phyloP scores from a whole-genome alignment of 345 rosid species.

The Gynandropsis gynandra region DNA sequence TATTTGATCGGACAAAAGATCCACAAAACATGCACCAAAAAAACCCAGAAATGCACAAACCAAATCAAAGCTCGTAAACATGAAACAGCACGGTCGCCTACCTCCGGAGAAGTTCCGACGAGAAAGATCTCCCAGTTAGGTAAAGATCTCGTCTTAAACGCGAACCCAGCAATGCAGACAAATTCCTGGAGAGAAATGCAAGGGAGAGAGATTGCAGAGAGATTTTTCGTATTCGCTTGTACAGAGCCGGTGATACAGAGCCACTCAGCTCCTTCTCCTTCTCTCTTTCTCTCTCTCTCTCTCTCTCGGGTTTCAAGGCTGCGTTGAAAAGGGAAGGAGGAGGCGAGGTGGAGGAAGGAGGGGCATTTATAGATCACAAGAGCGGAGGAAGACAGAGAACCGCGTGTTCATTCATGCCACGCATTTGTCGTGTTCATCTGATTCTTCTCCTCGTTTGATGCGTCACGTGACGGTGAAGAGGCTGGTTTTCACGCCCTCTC shows the following conservation, averaged over 20 bases:
- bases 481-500: slow-evolving; percentile 6
- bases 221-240: slow-evolving; percentile 1
- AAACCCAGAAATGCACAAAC: neutral
- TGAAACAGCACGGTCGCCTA: neutral
- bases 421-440: slow-evolving; percentile 15
- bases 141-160: slow-evolving; percentile 19
- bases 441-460: slow-evolving; percentile 15
- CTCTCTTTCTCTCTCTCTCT: slow-evolving; percentile 13
- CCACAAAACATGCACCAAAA: no score
- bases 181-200: neutral
- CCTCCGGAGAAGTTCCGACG: neutral
- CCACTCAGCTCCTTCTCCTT: slow-evolving; percentile 22
- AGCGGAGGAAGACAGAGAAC: slow-evolving; percentile 14
- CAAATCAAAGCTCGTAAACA: no score
- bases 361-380: slow-evolving; percentile 21
- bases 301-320: slow-evolving; percentile 14
- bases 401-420: slow-evolving; percentile 26
- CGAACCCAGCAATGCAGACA: slow-evolving; percentile 17
- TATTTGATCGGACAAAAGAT: neutral
- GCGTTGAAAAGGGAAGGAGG: slow-evolving; percentile 9
- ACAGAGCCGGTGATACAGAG: slow-evolving; percentile 18
- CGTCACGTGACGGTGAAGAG: slow-evolving; percentile 29
- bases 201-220: slow-evolving; percentile 24
- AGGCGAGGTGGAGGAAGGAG: slow-evolving; percentile 9
- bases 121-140: slow-evolving; percentile 8